Conservation (phyloP, 1,139 yeast genomes). For the Pichiaceae sp. region DNA sequence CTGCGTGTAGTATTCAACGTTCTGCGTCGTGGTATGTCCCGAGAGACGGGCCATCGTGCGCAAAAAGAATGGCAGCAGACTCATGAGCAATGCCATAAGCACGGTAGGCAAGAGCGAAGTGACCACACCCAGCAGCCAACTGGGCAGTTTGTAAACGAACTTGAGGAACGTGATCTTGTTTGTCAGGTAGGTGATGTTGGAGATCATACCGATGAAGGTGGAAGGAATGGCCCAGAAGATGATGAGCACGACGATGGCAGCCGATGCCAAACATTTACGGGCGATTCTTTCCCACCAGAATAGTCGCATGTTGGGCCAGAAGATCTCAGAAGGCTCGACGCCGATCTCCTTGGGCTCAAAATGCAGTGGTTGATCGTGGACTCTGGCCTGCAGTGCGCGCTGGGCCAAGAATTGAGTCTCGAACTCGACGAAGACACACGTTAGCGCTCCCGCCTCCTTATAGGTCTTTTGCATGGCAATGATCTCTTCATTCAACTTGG, state of each 20-base stretch:
- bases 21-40: constrained; percentile 65
- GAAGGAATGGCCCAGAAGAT: constrained; percentile 85
- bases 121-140: constrained; percentile 48
- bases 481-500: constrained; percentile 48
- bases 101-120: constrained; percentile 75
- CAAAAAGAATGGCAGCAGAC: constrained; percentile 73
- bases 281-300: constrained; percentile 77
- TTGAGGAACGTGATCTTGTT: constrained; percentile 52
- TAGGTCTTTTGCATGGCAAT: constrained; percentile 39
- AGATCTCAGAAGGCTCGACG: constrained; percentile 51
- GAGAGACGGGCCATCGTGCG: constrained; percentile 63
- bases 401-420: constrained; percentile 66
- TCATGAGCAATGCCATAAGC: constrained; percentile 58
- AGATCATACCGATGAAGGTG: constrained; percentile 72
- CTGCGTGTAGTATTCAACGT: constrained; percentile 76
- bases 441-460: constrained; percentile 35
- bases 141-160: constrained; percentile 59
- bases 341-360: constrained; percentile 47
- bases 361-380: constrained; percentile 46
- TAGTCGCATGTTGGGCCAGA: constrained; percentile 66
- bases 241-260: constrained; percentile 50
- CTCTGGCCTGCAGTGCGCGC: constrained; percentile 53
- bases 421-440: constrained; percentile 63
- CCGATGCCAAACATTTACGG: constrained; percentile 49
- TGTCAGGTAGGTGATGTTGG: constrained; percentile 61